These are phyloP conservation scores for Gigaspora rosea DNA, from an alignment of 192 early-diverging fungal species.

Conservation along the genomic window DNA sequence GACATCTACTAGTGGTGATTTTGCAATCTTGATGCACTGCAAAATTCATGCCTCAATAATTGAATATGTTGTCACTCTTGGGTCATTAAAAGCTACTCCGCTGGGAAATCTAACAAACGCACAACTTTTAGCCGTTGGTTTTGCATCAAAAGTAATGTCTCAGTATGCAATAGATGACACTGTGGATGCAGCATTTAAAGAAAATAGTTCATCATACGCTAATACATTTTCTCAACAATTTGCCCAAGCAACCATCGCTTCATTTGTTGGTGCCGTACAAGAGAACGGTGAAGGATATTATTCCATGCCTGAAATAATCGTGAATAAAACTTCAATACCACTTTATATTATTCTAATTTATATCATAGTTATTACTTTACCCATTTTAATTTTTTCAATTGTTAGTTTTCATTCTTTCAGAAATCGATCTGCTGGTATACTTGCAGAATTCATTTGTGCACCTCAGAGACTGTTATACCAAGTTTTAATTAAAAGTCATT, in stretches of 20 bases:
- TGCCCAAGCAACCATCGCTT: background rate
- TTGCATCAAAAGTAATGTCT: background rate
- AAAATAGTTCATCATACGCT: background rate
- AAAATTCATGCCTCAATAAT: background rate
- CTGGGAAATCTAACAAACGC: background rate
- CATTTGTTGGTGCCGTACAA: conserved; percentile 1
- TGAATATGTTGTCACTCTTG: conserved; percentile 3
- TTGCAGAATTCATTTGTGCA: too few species aligned
- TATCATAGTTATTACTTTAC: background rate
- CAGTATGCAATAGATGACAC: background rate
- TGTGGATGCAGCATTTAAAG: background rate
- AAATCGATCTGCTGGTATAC: background rate
- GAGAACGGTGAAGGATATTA: background rate
- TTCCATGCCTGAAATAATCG: background rate
- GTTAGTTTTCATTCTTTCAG: background rate
- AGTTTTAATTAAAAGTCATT: too few species aligned
- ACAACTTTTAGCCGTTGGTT: background rate
- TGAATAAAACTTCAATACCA: background rate
- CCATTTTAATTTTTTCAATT: background rate
- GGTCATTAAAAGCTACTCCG: background rate
- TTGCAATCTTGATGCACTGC: background rate
- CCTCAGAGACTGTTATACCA: too few species aligned
- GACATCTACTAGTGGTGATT: background rate
- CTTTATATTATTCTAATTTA: background rate
- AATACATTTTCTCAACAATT: conserved; percentile 3